A percentile compares a stretch with the other conserved stretches of the same genome.
phyloP scores from a whole-genome alignment of 768 basidiomycete genomes.

The Naganishia vishniacii region DNA sequence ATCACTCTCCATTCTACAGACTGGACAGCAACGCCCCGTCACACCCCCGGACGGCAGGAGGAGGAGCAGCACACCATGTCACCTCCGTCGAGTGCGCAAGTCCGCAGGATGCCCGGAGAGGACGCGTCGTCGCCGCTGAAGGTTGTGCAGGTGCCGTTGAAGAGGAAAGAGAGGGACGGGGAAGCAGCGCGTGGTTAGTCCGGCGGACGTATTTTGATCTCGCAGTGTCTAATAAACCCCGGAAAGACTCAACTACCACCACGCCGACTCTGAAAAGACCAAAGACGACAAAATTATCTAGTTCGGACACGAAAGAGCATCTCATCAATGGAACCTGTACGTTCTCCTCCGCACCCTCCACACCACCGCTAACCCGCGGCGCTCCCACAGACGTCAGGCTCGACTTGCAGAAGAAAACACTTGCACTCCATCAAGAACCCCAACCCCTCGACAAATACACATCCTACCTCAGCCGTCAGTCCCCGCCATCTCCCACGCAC shows the following conservation, averaged over 20 bases:
- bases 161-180: conserved; percentile 8
- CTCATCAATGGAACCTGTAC: conserved; percentile 8
- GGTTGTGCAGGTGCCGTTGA: not conserved
- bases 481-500: too few relatives aligned
- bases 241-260: too few relatives aligned
- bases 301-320: not conserved
- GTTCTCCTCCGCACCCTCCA: not conserved
- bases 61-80: not conserved
- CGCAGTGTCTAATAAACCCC: too few relatives aligned
- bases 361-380: too few relatives aligned
- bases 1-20: not conserved
- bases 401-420: not conserved
- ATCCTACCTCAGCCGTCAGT: not conserved
- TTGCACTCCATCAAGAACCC: conserved; percentile 10
- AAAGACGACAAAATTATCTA: not conserved
- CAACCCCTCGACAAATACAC: conserved; percentile 14
- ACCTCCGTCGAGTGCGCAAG: not conserved
- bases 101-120: not conserved
- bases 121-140: not conserved
- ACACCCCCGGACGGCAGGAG: not conserved
- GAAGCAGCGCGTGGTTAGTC: not conserved
- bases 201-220: not conserved
- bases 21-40: not conserved
- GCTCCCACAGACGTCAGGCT: conserved; percentile 9
- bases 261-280: conserved; percentile 1